Evolutionary conservation across 345 rosid species (phyloP).

Genomic region (Pelargonium nanum): DNA sequence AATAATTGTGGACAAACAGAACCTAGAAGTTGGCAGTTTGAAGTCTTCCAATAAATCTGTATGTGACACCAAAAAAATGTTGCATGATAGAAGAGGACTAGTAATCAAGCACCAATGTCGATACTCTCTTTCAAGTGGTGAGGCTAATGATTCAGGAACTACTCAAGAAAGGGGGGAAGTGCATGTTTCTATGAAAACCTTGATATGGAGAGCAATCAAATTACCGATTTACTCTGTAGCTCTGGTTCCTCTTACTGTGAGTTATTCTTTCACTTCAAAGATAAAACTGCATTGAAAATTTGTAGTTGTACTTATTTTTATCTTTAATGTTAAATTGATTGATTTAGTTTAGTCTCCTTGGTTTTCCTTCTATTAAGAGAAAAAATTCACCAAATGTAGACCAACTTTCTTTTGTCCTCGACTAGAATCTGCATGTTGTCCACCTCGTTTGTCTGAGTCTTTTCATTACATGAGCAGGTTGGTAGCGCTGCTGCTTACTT

Average conservation of each 20-base stretch:
- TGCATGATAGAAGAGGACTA: neutral
- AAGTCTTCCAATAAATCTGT: neutral
- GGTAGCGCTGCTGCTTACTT: slow-evolving; percentile 74
- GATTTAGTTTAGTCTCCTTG: neutral
- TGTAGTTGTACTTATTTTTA: neutral
- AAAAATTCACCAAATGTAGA: too few relatives aligned
- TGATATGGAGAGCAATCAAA: slow-evolving; percentile 91
- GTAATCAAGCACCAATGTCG: neutral
- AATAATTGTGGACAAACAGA: neutral
- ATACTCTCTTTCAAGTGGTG: neutral
- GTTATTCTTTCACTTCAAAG: slow-evolving; percentile 12
- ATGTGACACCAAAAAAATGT: neutral
- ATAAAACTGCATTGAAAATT: neutral
- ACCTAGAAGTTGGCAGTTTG: too few relatives aligned
- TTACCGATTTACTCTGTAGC: slow-evolving; percentile 82
- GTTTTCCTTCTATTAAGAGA: too few relatives aligned
- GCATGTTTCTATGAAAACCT: slow-evolving; percentile 33
- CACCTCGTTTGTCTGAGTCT: slow-evolving; percentile 3
- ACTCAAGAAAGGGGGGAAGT: slow-evolving; percentile 16
- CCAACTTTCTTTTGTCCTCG: too few relatives aligned
- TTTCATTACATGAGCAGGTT: slow-evolving; percentile 33
- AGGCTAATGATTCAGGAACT: neutral
- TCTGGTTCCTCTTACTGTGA: slow-evolving; percentile 74
- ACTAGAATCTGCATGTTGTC: too few relatives aligned
- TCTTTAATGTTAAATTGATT: neutral